A percentile compares a stretch with the other conserved stretches of the same genome.
Conservation (phyloP, 1,139 yeast species). For the Pichia sp. region DNA sequence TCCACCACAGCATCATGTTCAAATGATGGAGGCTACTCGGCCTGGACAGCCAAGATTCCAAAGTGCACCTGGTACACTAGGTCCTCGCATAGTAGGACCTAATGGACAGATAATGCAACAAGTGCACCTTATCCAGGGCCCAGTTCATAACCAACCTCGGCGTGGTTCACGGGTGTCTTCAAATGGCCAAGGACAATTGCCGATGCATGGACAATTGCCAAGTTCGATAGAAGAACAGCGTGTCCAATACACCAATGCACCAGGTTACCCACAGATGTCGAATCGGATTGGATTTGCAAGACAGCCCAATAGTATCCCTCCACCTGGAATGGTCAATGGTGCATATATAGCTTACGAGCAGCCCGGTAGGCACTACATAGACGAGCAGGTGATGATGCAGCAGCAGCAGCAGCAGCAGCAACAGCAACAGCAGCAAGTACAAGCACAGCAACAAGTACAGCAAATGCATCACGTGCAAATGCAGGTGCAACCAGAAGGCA, state of each 20-base stretch:
- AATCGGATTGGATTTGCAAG: background rate
- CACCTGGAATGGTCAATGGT: background rate
- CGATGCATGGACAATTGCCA: background rate
- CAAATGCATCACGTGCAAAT: background rate
- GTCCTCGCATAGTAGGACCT: background rate
- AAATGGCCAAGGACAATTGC: background rate
- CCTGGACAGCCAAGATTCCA: background rate
- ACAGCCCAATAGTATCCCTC: background rate
- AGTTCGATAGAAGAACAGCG: background rate
- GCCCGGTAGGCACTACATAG: background rate
- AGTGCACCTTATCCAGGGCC: background rate
- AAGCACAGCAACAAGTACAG: conserved; percentile 1
- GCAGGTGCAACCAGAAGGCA: background rate
- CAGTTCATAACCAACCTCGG: background rate
- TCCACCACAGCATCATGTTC: conserved; percentile 1
- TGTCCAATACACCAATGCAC: background rate
- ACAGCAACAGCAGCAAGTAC: background rate
- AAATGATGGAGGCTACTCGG: background rate
- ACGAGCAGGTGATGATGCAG: background rate
- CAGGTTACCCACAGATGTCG: background rate
- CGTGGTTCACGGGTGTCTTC: background rate
- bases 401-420: background rate
- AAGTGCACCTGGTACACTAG: background rate
- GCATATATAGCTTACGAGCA: background rate
- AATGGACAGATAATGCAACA: background rate